Evolutionary conservation across 139 green algal genomes (phyloP).

Genomic region (Tetradesmus lagerheimii): DNA sequence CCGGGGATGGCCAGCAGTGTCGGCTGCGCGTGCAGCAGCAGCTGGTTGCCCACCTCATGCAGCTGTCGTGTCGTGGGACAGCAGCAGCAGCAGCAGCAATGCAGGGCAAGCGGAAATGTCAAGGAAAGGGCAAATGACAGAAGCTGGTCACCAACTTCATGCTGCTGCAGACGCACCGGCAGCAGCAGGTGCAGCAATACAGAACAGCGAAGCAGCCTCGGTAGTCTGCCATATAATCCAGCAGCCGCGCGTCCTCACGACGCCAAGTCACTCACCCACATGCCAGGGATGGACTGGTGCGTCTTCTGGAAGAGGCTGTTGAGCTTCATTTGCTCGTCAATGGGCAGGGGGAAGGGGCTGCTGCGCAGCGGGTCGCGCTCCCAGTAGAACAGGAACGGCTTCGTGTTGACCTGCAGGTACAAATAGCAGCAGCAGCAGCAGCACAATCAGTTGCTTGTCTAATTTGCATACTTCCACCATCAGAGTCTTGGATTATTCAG

Average conservation of each 20-base stretch:
- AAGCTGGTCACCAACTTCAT: slow-evolving; percentile 28
- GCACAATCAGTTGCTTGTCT: not conserved
- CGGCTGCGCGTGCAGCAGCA: slow-evolving; percentile 17
- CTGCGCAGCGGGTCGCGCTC: slow-evolving; percentile 46
- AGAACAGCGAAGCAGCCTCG: too few species aligned
- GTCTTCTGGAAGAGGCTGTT: slow-evolving; percentile 42
- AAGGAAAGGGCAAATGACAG: too few species aligned
- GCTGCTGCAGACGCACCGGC: not conserved
- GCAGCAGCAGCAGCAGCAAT: not conserved
- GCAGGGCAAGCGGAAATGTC: too few species aligned
- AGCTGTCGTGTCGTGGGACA: not conserved
- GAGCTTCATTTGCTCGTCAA: slow-evolving; percentile 49
- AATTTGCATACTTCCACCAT: not conserved
- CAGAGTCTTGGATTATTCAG: too few species aligned
- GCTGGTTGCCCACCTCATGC: slow-evolving; percentile 30
- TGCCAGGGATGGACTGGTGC: slow-evolving; percentile 62
- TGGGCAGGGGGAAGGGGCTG: slow-evolving; percentile 53
- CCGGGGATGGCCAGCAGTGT: slow-evolving; percentile 28
- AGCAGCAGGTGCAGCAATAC: too few species aligned
- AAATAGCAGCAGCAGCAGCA: not conserved
- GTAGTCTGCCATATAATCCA: too few species aligned
- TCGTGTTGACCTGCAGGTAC: not conserved
- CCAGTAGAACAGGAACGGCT: slow-evolving; percentile 58
- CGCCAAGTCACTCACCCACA: slow-evolving; percentile 49
- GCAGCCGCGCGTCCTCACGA: not conserved